Conservation (phyloP, 257 asterid species). For the Gardenia jasminoides region DNA sequence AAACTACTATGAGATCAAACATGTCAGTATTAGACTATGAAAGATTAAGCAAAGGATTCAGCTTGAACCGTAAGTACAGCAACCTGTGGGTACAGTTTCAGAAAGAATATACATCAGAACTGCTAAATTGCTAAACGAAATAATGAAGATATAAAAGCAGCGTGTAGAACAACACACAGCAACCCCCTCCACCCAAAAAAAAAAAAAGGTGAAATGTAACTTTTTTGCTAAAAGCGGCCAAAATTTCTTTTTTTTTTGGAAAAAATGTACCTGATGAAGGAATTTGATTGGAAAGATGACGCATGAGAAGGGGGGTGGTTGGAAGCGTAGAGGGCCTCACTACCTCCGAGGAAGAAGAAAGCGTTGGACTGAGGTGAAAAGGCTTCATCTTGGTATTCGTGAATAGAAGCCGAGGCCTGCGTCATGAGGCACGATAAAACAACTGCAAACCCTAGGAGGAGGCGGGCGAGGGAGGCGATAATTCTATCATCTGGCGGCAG, state of each 20-base stretch:
- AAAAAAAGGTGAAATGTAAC: background rate
- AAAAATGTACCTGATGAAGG: constrained; percentile 25
- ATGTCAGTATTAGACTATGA: background rate
- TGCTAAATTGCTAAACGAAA: background rate
- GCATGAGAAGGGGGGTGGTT: constrained; percentile 11
- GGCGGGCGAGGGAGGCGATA: background rate
- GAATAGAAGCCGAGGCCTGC: constrained; percentile 27
- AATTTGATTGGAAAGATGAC: constrained; percentile 23
- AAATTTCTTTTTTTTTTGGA: too few species aligned
- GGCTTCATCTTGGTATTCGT: constrained; percentile 31
- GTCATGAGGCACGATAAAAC: background rate
- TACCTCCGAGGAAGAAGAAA: constrained; percentile 37
- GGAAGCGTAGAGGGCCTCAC: constrained; percentile 34
- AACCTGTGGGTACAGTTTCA: too few species aligned
- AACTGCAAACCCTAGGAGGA: background rate
- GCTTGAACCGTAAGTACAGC: too few species aligned
- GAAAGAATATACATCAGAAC: too few species aligned
- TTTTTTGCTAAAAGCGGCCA: too few species aligned
- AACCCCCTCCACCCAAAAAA: background rate
- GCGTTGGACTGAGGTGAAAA: constrained; percentile 36
- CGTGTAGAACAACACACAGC: background rate
- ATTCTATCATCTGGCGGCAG: too few species aligned
- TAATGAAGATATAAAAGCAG: background rate
- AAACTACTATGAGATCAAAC: background rate
- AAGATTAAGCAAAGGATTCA: background rate